phyloP scores from a whole-genome alignment of 306 rosid species.

The Casuarina equisetifolia region DNA sequence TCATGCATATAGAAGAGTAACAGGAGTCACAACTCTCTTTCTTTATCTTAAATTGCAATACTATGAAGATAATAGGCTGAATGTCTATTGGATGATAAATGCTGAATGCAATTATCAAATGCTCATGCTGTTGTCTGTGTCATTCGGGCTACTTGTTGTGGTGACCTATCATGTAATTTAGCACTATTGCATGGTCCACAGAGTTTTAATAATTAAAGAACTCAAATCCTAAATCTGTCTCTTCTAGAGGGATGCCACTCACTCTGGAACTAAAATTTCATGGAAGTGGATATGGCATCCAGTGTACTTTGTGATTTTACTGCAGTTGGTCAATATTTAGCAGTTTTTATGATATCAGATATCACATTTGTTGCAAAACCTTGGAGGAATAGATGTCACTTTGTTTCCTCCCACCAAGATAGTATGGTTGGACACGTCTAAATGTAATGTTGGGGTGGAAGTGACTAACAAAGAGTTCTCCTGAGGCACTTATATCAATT shows the following conservation, averaged over 20 bases:
- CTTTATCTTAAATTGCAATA: not conserved
- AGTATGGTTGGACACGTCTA: not conserved
- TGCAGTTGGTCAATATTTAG: not conserved
- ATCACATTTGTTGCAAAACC: not conserved
- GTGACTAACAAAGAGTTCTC: not conserved
- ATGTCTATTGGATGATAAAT: constrained; percentile 2
- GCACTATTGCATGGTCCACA: not conserved
- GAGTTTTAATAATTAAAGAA: not conserved
- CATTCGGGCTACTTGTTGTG: not conserved
- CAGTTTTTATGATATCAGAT: not conserved
- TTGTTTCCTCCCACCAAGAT: not conserved
- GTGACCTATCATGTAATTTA: not conserved
- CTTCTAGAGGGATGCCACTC: not conserved
- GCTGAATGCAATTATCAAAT: not conserved
- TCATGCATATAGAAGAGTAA: not conserved
- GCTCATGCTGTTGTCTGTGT: not conserved
- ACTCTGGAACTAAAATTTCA: not conserved
- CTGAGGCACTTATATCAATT: not conserved
- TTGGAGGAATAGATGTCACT: not conserved
- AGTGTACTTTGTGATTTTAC: not conserved
- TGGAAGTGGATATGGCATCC: not conserved
- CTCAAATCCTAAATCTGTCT: not conserved
- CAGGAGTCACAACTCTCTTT: not conserved
- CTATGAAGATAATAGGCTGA: not conserved
- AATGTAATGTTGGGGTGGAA: not conserved